These are phyloP conservation scores for Penicillium nucicola DNA, from an alignment of 495 filamentous ascomycete genomes.

Conservation along the genomic window DNA sequence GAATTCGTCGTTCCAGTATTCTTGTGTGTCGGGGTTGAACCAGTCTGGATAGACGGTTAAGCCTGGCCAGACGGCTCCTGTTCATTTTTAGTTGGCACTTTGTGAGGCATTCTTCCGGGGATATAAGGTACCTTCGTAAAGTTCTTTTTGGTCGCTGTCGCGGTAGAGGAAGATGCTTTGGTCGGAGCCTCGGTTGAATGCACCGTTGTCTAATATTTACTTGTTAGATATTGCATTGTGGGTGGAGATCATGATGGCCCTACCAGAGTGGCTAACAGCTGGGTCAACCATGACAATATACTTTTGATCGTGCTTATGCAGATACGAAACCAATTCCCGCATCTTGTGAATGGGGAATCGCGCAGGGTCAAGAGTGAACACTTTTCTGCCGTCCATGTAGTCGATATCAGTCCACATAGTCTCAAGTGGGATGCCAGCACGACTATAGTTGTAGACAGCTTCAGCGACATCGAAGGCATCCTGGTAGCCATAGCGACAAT, in stretches of 20 bases:
- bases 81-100: slow-evolving; percentile 7
- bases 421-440: slow-evolving; percentile 74
- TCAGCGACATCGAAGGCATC: slow-evolving; percentile 78
- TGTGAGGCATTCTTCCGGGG: neutral
- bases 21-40: slow-evolving; percentile 65
- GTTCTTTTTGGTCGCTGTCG: slow-evolving; percentile 50
- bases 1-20: slow-evolving; percentile 77
- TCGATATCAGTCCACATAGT: slow-evolving; percentile 90
- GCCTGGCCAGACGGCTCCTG: slow-evolving; percentile 79
- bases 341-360: slow-evolving; percentile 67
- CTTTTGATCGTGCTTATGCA: slow-evolving; percentile 72
- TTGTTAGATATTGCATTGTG: neutral
- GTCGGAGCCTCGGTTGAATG: slow-evolving; percentile 61
- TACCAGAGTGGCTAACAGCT: slow-evolving; percentile 52
- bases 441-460: slow-evolving; percentile 74
- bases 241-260: neutral
- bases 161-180: slow-evolving; percentile 63
- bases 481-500: slow-evolving; percentile 78
- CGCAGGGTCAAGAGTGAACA: slow-evolving; percentile 74
- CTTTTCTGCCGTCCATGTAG: slow-evolving; percentile 65
- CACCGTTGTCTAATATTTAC: slow-evolving; percentile 50
- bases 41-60: slow-evolving; percentile 80
- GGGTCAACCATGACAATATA: slow-evolving; percentile 90
- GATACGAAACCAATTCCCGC: slow-evolving; percentile 64
- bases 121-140: slow-evolving; percentile 56